Conservation (phyloP, 768 basidiomycete species). For the Auricularia sp. region DNA sequence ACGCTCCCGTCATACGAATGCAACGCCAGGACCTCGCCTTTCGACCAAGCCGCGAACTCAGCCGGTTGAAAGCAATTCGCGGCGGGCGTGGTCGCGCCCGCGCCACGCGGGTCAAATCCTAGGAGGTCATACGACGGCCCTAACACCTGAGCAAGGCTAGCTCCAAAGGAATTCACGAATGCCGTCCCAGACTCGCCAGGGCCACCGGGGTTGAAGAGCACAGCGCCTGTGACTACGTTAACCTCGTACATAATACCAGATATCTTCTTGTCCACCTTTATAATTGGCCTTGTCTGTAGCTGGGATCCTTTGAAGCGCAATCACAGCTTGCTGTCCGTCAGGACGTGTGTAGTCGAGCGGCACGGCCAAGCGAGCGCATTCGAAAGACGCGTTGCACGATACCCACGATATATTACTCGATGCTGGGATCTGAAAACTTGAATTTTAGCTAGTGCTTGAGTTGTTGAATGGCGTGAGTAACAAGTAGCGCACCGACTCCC, state of each 20-base stretch:
- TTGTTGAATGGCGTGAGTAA: too few relatives aligned
- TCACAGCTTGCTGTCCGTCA: conserved; percentile 24
- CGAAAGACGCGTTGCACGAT: background rate
- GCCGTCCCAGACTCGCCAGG: background rate
- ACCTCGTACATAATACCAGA: background rate
- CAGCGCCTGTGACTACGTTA: background rate
- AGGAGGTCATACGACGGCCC: background rate
- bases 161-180: background rate
- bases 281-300: background rate
- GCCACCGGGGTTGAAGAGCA: background rate
- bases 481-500: too few relatives aligned
- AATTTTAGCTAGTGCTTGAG: too few relatives aligned
- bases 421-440: background rate
- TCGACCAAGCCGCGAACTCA: background rate
- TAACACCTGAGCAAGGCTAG: background rate
- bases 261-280: background rate
- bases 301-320: conserved; percentile 22
- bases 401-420: background rate
- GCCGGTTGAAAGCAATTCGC: background rate
- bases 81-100: background rate
- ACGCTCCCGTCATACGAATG: background rate
- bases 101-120: background rate
- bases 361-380: conserved; percentile 13
- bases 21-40: background rate
- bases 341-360: conserved; percentile 36